Evolutionary conservation across 805 yeast species (phyloP).

Genomic region (Candida broadrunensis): DNA sequence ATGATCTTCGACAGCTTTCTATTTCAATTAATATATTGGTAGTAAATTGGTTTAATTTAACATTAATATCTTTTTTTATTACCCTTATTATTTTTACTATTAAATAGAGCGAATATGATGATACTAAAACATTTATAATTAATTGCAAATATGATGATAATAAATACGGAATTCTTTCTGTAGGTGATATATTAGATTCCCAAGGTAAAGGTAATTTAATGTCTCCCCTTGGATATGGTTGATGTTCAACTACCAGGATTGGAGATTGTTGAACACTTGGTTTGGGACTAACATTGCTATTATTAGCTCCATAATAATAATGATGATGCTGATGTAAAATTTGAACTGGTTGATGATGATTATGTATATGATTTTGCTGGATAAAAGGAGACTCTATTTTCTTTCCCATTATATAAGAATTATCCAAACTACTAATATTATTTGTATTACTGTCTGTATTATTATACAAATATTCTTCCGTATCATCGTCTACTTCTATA

Average conservation of each 20-base stretch:
- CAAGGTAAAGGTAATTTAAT: slow-evolving; percentile 53
- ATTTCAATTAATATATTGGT: slow-evolving; percentile 48
- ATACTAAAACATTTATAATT: slow-evolving; percentile 45
- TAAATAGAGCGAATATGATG: slow-evolving; percentile 43
- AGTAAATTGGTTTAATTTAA: slow-evolving; percentile 48
- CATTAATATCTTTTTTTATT: slow-evolving; percentile 51
- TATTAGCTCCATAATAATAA: slow-evolving; percentile 27
- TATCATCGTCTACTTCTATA: neutral
- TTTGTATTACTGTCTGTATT: slow-evolving; percentile 7
- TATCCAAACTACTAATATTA: neutral
- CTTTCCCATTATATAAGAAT: neutral
- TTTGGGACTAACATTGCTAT: neutral
- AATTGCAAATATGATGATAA: slow-evolving; percentile 63
- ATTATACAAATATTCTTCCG: slow-evolving; percentile 15
- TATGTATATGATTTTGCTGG: neutral
- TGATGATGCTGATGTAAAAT: slow-evolving; percentile 31
- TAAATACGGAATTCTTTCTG: slow-evolving; percentile 52
- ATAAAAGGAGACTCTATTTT: neutral
- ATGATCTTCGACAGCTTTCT: slow-evolving; percentile 50
- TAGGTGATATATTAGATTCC: slow-evolving; percentile 50
- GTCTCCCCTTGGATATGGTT: neutral
- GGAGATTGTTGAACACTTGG: too few relatives aligned
- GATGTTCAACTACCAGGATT: too few relatives aligned
- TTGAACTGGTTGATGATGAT: slow-evolving; percentile 12
- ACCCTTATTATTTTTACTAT: slow-evolving; percentile 44